phyloP scores from a whole-genome alignment of 345 rosid genomes.

The Rhizophora mangle region DNA sequence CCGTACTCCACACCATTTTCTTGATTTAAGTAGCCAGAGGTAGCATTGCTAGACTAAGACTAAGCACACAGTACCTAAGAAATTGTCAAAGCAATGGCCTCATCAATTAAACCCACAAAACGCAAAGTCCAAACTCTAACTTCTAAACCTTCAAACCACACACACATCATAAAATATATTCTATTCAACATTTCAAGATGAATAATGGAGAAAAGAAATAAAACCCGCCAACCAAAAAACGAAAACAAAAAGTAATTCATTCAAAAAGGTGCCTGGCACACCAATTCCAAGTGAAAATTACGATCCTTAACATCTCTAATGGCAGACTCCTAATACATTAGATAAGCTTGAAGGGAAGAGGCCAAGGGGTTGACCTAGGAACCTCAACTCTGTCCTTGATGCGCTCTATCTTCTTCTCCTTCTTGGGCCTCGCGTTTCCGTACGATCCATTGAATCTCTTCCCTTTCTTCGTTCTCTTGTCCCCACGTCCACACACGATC shows the following conservation, averaged over 20 bases:
- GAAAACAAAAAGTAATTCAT: background rate
- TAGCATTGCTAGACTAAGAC: background rate
- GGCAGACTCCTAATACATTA: slow-evolving; percentile 19
- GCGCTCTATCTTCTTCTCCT: slow-evolving; percentile 86
- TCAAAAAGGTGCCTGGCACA: background rate
- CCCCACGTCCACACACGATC: slow-evolving; percentile 80
- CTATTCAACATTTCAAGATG: background rate
- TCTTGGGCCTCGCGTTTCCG: slow-evolving; percentile 83
- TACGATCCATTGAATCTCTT: slow-evolving; percentile 87
- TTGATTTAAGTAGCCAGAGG: too few species aligned
- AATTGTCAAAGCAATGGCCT: background rate
- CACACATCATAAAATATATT: background rate
- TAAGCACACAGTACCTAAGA: background rate
- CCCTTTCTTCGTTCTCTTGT: slow-evolving; percentile 88
- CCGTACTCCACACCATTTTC: background rate
- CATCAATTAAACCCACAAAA: background rate
- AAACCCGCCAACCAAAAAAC: background rate
- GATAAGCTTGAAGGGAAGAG: slow-evolving; percentile 96
- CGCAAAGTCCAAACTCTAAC: background rate
- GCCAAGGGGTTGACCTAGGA: slow-evolving; percentile 99
- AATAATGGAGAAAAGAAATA: background rate
- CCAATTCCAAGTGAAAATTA: background rate
- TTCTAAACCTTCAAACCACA: background rate
- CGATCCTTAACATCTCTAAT: background rate
- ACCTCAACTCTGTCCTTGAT: slow-evolving; percentile 85